Evolutionary conservation across 768 basidiomycete species (phyloP).

Genomic region (Hydnum rufescens): DNA sequence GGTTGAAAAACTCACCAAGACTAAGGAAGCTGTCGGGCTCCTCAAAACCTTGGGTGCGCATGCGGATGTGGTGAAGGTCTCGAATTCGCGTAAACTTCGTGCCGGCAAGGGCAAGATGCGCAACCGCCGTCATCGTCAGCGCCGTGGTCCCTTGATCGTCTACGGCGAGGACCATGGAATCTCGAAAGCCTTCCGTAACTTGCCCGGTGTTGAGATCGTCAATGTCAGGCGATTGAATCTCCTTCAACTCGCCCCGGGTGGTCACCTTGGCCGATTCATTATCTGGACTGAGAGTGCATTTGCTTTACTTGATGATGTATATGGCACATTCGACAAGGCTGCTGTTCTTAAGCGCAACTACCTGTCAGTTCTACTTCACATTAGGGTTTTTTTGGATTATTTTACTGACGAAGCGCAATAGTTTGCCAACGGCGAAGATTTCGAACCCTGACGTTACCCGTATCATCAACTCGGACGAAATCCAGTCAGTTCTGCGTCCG

Average conservation of each 20-base stretch:
- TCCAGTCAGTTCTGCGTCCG: constrained; percentile 88
- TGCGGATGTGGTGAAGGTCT: constrained; percentile 86
- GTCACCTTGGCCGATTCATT: constrained; percentile 95
- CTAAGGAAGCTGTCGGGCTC: constrained; percentile 88
- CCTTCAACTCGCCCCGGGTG: constrained; percentile 98
- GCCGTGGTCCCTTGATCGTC: constrained; percentile 91
- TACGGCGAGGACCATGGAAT: constrained; percentile 97
- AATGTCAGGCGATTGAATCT: constrained; percentile 89
- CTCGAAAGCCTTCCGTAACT: constrained; percentile 95
- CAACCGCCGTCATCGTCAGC: constrained; percentile 90
- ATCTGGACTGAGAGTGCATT: constrained; percentile 99
- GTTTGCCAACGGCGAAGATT: constrained; percentile 92
- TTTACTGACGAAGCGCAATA: constrained; percentile 15
- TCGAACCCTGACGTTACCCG: constrained; percentile 91
- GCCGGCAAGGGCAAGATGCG: constrained; percentile 96
- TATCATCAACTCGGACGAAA: constrained; percentile 95
- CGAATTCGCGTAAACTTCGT: constrained; percentile 89
- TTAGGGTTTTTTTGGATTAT: neutral
- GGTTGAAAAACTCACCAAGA: constrained; percentile 82
- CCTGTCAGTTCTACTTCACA: constrained; percentile 28
- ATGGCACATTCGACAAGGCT: constrained; percentile 85
- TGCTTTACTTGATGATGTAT: constrained; percentile 79
- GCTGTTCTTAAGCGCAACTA: constrained; percentile 78
- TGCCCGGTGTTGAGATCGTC: constrained; percentile 94
- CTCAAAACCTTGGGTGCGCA: constrained; percentile 82